A percentile compares a stretch with the other conserved stretches of the same genome.
Evolutionary conservation across 768 basidiomycete species (phyloP).

Genomic region (Lentinula guzmanii): DNA sequence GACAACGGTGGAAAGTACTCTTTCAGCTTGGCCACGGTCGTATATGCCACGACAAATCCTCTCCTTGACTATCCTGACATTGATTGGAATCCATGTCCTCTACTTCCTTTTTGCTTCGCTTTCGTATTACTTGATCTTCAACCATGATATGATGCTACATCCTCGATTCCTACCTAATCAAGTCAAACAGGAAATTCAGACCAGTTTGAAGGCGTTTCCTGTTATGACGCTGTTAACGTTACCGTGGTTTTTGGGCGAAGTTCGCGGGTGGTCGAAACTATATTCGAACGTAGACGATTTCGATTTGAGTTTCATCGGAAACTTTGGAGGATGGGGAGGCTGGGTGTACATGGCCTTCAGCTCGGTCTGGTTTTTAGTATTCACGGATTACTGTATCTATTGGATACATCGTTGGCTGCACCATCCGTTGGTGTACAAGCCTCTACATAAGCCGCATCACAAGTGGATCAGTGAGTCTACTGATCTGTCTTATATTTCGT

Average conservation of each 20-base stretch:
- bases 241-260: conserved; percentile 93
- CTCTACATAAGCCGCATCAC: conserved; percentile 96
- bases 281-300: conserved; percentile 75
- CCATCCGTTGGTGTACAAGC: conserved; percentile 80
- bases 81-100: conserved; percentile 75
- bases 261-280: conserved; percentile 73
- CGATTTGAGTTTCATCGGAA: background rate
- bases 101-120: conserved; percentile 87
- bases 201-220: conserved; percentile 74
- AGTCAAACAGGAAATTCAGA: conserved; percentile 70
- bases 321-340: conserved; percentile 28
- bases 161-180: conserved; percentile 92
- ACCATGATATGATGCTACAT: conserved; percentile 92
- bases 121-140: conserved; percentile 85
- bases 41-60: conserved; percentile 73
- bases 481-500: background rate
- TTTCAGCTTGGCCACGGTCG: conserved; percentile 83
- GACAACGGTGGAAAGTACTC: conserved; percentile 21
- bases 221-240: conserved; percentile 77
- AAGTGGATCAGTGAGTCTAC: conserved; percentile 86
- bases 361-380: conserved; percentile 69
- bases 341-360: conserved; percentile 67
- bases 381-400: conserved; percentile 93
- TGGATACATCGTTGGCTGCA: conserved; percentile 95
- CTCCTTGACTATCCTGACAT: conserved; percentile 66